Evolutionary conservation across 2,329 filamentous ascomycete species (phyloP).

Genomic region (Penicillium sclerotiorum): DNA sequence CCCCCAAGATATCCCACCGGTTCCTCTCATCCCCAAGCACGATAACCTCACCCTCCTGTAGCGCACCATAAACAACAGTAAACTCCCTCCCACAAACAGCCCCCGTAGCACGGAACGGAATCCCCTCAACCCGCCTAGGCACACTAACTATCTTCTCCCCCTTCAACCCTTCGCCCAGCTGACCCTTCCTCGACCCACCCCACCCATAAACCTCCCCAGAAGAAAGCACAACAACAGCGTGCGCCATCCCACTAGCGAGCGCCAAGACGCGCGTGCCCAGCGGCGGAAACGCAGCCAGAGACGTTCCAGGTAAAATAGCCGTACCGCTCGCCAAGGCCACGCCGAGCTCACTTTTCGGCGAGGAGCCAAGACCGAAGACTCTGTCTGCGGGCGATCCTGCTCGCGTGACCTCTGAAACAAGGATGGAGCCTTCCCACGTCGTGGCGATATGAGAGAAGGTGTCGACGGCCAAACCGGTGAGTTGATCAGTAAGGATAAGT

Average conservation of each 20-base stretch:
- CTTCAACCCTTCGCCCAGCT: constrained; percentile 66
- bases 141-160: constrained; percentile 53
- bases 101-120: constrained; percentile 63
- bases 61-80: constrained; percentile 67
- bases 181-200: constrained; percentile 84
- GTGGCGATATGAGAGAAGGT: constrained; percentile 61
- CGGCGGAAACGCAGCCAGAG: constrained; percentile 67
- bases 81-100: constrained; percentile 84
- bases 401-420: constrained; percentile 59
- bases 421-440: constrained; percentile 75
- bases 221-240: constrained; percentile 71
- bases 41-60: constrained; percentile 60
- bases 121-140: constrained; percentile 64
- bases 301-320: constrained; percentile 31
- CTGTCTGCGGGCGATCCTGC: too few species aligned
- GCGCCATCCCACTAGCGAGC: constrained; percentile 74
- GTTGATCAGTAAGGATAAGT: constrained; percentile 24
- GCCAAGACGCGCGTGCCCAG: constrained; percentile 60
- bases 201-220: constrained; percentile 83
- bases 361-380: constrained; percentile 67
- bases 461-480: constrained; percentile 23
- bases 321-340: constrained; percentile 47
- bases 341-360: constrained; percentile 73
- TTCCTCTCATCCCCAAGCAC: constrained; percentile 68
- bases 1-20: constrained; percentile 67